phyloP scores from a whole-genome alignment of 345 rosid species.

The Corchorus capsularis region DNA sequence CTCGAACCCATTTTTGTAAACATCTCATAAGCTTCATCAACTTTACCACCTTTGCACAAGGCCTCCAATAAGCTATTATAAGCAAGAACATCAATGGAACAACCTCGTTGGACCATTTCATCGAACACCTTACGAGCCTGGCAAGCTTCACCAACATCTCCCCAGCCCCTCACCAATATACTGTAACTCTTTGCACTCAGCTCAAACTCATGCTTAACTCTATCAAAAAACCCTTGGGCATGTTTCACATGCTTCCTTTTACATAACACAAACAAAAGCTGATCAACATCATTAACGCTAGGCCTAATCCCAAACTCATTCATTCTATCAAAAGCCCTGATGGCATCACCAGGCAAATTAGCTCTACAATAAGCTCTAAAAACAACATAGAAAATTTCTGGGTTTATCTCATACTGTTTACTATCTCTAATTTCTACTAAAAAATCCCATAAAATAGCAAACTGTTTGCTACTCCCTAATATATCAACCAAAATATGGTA shows the following conservation, averaged over 20 bases:
- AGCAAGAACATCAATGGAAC: slow-evolving; percentile 56
- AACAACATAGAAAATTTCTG: slow-evolving; percentile 68
- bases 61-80: slow-evolving; percentile 74
- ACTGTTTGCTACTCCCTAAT: slow-evolving; percentile 64
- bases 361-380: slow-evolving; percentile 77
- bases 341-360: slow-evolving; percentile 68
- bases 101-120: slow-evolving; percentile 56
- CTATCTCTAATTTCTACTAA: slow-evolving; percentile 62
- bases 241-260: slow-evolving; percentile 61
- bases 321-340: slow-evolving; percentile 76
- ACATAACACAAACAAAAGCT: slow-evolving; percentile 60
- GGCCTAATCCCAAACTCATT: slow-evolving; percentile 77
- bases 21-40: slow-evolving; percentile 60
- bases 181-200: slow-evolving; percentile 61
- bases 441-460: slow-evolving; percentile 83
- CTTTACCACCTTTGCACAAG: slow-evolving; percentile 64
- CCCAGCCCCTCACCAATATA: slow-evolving; percentile 65
- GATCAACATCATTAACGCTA: slow-evolving; percentile 59
- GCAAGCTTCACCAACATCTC: slow-evolving; percentile 42
- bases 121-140: slow-evolving; percentile 72
- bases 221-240: slow-evolving; percentile 61
- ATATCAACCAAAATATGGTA: slow-evolving; percentile 69
- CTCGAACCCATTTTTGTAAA: slow-evolving; percentile 54
- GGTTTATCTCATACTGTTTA: slow-evolving; percentile 38
- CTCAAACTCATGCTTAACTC: slow-evolving; percentile 37